phyloP scores from a whole-genome alignment of 2,329 filamentous ascomycete species.

The Aspergillus felis region DNA sequence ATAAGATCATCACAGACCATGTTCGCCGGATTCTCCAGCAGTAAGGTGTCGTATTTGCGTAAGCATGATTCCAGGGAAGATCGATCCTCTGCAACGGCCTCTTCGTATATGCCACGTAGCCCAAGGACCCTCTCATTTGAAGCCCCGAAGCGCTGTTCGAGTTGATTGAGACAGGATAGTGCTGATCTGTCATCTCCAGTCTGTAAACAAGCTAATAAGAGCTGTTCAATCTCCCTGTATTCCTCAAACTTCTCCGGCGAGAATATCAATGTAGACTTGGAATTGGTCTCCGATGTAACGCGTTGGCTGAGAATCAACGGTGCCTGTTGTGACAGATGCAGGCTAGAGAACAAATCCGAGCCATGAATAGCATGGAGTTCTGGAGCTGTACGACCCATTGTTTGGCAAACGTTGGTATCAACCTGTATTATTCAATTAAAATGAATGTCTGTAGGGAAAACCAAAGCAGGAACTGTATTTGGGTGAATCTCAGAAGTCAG shows the following conservation, averaged over 20 bases:
- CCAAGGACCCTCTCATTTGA: conserved; percentile 84
- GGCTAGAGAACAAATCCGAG: conserved; percentile 45
- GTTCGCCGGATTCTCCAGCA: conserved; percentile 72
- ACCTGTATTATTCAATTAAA: neutral
- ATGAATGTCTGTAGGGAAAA: neutral
- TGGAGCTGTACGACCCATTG: conserved; percentile 12
- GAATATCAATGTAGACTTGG: conserved; percentile 49
- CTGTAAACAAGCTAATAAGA: conserved; percentile 77
- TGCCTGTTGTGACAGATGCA: conserved; percentile 42
- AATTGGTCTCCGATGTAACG: conserved; percentile 46
- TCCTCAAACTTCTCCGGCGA: conserved; percentile 68
- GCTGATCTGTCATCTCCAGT: conserved; percentile 80
- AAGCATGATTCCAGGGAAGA: conserved; percentile 66
- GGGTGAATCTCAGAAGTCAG: neutral
- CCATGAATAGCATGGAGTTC: conserved; percentile 19
- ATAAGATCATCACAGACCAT: conserved; percentile 55
- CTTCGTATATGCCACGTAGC: conserved; percentile 75
- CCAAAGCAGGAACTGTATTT: neutral
- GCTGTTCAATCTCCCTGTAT: conserved; percentile 83
- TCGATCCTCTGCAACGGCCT: conserved; percentile 69
- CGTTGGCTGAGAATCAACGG: conserved; percentile 39
- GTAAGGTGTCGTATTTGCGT: conserved; percentile 70
- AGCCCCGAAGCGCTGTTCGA: conserved; percentile 75
- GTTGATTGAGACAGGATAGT: conserved; percentile 66
- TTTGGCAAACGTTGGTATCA: neutral